phyloP scores from a whole-genome alignment of 2,329 filamentous ascomycete species.

The Nemania abortiva region DNA sequence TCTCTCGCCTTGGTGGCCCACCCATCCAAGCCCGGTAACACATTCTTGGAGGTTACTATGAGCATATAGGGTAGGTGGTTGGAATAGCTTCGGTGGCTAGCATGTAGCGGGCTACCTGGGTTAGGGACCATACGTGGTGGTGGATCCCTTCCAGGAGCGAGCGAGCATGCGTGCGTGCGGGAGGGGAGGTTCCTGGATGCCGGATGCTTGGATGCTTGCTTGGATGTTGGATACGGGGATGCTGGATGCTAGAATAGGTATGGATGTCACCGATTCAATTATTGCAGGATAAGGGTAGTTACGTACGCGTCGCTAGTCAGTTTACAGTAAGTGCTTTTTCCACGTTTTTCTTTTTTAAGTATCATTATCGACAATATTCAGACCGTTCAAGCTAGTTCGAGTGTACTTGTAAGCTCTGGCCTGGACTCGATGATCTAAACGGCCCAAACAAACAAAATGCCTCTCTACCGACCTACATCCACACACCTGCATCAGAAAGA shows the following conservation, averaged over 20 bases:
- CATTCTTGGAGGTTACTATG: conserved; percentile 16
- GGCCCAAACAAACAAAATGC: neutral
- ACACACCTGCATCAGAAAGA: neutral
- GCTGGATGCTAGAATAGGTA: neutral
- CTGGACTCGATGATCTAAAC: too few relatives aligned
- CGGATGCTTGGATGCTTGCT: neutral
- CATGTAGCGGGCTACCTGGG: conserved; percentile 6
- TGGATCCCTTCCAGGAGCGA: neutral
- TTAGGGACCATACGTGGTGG: neutral
- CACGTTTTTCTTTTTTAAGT: neutral
- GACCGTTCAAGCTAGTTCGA: neutral
- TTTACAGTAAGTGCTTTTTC: neutral
- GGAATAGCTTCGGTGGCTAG: conserved; percentile 20
- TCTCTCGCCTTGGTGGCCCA: conserved; percentile 25
- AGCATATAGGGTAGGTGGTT: conserved; percentile 19
- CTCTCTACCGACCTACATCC: neutral
- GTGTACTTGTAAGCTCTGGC: neutral
- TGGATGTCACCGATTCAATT: neutral
- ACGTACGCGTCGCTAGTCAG: neutral
- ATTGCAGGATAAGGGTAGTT: neutral
- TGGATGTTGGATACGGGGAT: neutral
- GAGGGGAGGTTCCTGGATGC: neutral
- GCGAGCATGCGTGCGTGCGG: neutral
- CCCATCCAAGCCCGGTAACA: conserved; percentile 24
- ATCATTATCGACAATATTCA: neutral